Conservation (phyloP, 2,329 filamentous ascomycete genomes). For the Meredithiella fracta region DNA sequence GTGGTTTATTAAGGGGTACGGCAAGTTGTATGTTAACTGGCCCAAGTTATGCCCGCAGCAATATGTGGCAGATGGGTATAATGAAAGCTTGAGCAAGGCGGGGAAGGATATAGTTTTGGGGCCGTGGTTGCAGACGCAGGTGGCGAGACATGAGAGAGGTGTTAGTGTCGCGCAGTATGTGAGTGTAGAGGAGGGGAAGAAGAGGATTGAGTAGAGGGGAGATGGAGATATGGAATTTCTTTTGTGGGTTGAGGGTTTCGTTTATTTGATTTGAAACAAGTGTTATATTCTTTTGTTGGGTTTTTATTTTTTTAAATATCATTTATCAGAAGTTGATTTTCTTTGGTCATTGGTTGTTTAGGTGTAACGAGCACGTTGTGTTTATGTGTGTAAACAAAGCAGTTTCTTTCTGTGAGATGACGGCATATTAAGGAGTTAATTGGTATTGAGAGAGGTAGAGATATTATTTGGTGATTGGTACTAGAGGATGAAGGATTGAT, state of each 20-base stretch:
- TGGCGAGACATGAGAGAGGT: slow-evolving; percentile 58
- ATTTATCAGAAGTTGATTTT: not conserved
- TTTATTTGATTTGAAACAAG: too few species aligned
- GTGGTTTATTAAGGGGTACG: slow-evolving; percentile 66
- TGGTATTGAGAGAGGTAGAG: too few species aligned
- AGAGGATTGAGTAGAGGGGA: slow-evolving; percentile 63
- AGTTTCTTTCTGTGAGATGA: too few species aligned
- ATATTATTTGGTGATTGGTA: too few species aligned
- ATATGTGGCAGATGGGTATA: slow-evolving; percentile 74
- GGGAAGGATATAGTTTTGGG: slow-evolving; percentile 72
- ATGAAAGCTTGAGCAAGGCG: slow-evolving; percentile 69
- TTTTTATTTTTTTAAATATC: not conserved
- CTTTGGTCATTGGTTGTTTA: too few species aligned
- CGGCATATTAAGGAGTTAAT: too few species aligned
- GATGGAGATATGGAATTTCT: not conserved
- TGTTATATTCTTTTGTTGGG: too few species aligned
- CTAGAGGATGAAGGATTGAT: too few species aligned
- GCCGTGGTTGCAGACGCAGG: slow-evolving; percentile 36
- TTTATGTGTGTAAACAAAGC: too few species aligned
- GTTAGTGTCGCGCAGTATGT: slow-evolving; percentile 68
- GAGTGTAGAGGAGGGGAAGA: slow-evolving; percentile 92
- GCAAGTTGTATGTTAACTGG: slow-evolving; percentile 96
- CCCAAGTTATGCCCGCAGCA: slow-evolving; percentile 83
- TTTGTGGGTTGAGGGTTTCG: not conserved
- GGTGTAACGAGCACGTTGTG: too few species aligned